Conservation (phyloP, 371 early-diverging fungal species). For the Sanchytrium tribonematis region DNA sequence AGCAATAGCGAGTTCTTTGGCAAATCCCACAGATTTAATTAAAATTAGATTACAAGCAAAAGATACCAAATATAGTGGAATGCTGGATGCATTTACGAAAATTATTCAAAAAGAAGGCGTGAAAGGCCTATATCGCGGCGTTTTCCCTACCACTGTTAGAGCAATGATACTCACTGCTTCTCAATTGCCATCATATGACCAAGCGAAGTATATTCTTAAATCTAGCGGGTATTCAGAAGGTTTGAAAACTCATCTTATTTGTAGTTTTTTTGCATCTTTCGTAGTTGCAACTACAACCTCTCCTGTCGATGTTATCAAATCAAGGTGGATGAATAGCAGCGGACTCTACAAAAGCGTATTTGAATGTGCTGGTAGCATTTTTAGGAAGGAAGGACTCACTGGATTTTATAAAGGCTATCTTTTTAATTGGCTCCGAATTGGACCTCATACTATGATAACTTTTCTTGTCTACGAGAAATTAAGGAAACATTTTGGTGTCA, state of each 20-base stretch:
- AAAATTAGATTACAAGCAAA: slow-evolving; percentile 57
- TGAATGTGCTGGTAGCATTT: slow-evolving; percentile 27
- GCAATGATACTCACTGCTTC: slow-evolving; percentile 47
- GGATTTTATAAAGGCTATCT: slow-evolving; percentile 69
- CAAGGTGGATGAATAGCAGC: slow-evolving; percentile 44
- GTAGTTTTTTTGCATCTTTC: slow-evolving; percentile 46
- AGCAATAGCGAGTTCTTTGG: slow-evolving; percentile 26
- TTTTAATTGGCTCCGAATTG: slow-evolving; percentile 29
- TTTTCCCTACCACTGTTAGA: slow-evolving; percentile 39
- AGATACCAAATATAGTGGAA: slow-evolving; percentile 39
- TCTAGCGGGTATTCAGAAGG: slow-evolving; percentile 30
- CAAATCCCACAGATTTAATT: slow-evolving; percentile 50
- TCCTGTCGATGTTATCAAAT: slow-evolving; percentile 67
- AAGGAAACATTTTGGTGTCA: background rate
- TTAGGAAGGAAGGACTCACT: slow-evolving; percentile 33
- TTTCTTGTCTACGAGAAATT: slow-evolving; percentile 11
- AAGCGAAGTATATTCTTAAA: slow-evolving; percentile 22
- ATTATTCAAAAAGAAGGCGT: slow-evolving; percentile 66
- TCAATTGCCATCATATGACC: slow-evolving; percentile 42
- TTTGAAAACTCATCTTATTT: slow-evolving; percentile 32
- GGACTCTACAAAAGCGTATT: slow-evolving; percentile 13
- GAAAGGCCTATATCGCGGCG: slow-evolving; percentile 41
- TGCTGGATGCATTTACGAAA: slow-evolving; percentile 52
- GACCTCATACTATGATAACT: slow-evolving; percentile 18
- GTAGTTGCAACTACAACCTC: slow-evolving; percentile 54